Evolutionary conservation across 768 basidiomycete genomes (phyloP), one percentile per base, ranked within the genome.

Genomic region (Saitozyma sp.): DNA sequence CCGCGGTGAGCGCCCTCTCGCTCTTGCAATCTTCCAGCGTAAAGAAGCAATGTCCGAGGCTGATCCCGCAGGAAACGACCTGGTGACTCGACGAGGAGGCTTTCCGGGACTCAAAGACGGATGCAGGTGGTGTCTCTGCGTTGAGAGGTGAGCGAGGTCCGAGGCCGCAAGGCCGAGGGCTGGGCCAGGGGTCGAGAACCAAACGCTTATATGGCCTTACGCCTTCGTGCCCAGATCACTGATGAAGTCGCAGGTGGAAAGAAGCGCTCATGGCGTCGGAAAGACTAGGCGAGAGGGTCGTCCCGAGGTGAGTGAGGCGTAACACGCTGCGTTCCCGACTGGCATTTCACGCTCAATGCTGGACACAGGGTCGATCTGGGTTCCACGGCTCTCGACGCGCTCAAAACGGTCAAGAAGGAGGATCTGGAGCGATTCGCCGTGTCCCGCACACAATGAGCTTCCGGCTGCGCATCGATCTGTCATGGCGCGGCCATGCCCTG

Each of bases 71-170:
- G 77, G 77, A 6, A 79, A 79, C 63, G 76, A 79, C 55, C 69
- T 79, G 16, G 76, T 71, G 61, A 77, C 72, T n/a, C 69, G 43
- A 7, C 60, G 73, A 50, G 54, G 55, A 6, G 65, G 65, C 1
- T 78, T 78, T 41, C 65, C 75, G 7, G 76, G 76, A 3, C 54
- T 79, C 55, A 77, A 63, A 53, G 73, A 73, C 40, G 78, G 78
- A n/a, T 79, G 78, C 60, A 52, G 64, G 55, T 79, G 78, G 78
- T 79, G 78, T 70, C 63, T 79, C 38, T 79, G 78, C 56, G 78
- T 79, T 9, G 65, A 70, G n/a, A 52, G 76, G 76, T 74, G 38
- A 43, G 73, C 55, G 17, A 19, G 40, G 9, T 41, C 17, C n/a
- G 14, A 4, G n/a, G 10, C 13, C 39, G 41, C 16, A 48, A 8